phyloP scores from a whole-genome alignment of 176 grass and related monocot genomes.

The Aegilops bicornis region DNA sequence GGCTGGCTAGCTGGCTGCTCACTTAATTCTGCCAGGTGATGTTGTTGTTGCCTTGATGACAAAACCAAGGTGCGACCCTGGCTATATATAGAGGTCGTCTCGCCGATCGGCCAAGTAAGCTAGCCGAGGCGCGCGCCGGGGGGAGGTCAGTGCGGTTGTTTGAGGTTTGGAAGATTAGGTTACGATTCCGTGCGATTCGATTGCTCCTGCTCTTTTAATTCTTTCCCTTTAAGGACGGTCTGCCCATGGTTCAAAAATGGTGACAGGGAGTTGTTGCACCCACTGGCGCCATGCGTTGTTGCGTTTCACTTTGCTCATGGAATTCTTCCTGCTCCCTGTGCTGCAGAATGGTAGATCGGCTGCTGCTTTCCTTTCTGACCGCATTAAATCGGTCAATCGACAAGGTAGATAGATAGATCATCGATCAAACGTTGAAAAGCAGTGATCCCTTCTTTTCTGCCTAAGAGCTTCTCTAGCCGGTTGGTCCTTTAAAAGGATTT shows the following conservation, averaged over 20 bases:
- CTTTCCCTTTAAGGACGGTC: conserved; percentile 23
- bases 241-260: background rate
- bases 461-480: too few relatives aligned
- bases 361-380: background rate
- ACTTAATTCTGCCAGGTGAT: background rate
- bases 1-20: background rate
- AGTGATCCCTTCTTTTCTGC: background rate
- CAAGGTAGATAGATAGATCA: background rate
- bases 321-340: background rate
- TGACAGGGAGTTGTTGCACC: conserved; percentile 54
- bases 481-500: too few relatives aligned
- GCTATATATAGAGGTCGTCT: conserved; percentile 17
- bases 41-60: conserved; percentile 28
- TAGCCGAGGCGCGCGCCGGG: background rate
- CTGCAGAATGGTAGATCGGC: background rate
- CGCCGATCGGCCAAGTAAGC: background rate
- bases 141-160: conserved; percentile 46
- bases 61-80: background rate
- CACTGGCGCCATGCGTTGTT: conserved; percentile 29
- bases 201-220: background rate
- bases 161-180: conserved; percentile 81
- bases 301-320: background rate
- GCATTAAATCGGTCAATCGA: background rate
- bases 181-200: conserved; percentile 26
- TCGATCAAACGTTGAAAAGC: background rate